A percentile compares a stretch with the other conserved stretches of the same genome.
Conservation (phyloP, 202 grass and related monocot species). For the Cymbopogon flexuosus region DNA sequence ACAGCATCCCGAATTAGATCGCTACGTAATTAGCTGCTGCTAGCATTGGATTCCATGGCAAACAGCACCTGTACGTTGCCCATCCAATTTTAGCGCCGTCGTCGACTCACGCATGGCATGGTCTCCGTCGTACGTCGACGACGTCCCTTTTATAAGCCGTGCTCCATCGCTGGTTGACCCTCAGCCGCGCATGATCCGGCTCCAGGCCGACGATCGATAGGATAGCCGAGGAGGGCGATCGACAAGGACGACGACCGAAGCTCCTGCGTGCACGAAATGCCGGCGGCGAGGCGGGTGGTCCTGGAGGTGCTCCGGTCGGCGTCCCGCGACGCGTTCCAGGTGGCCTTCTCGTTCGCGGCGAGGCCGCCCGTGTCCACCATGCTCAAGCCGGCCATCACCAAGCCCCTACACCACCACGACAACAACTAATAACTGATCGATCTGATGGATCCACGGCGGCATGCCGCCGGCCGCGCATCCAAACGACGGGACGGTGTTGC, state of each 20-base stretch:
- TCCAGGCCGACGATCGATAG: no score
- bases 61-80: no score
- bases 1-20: no score
- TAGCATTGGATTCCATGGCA: no score
- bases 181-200: background rate
- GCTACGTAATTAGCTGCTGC: no score
- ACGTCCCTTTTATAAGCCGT: background rate
- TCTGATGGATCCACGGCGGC: background rate
- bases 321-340: slow-evolving; percentile 50
- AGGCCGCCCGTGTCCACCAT: slow-evolving; percentile 45
- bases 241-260: background rate
- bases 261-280: background rate
- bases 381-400: slow-evolving; percentile 37
- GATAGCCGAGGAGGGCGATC: no score
- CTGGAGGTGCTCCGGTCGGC: slow-evolving; percentile 28
- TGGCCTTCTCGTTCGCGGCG: slow-evolving; percentile 34
- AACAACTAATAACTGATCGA: background rate
- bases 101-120: no score
- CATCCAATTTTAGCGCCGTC: background rate
- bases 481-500: no score
- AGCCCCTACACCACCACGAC: slow-evolving; percentile 33
- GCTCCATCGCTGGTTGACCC: background rate
- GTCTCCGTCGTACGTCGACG: no score
- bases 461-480: no score
- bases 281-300: slow-evolving; percentile 12